These are phyloP conservation scores for Ambrosiella cleistominuta DNA, from an alignment of 2,329 filamentous ascomycete genomes.

Conservation along the genomic window DNA sequence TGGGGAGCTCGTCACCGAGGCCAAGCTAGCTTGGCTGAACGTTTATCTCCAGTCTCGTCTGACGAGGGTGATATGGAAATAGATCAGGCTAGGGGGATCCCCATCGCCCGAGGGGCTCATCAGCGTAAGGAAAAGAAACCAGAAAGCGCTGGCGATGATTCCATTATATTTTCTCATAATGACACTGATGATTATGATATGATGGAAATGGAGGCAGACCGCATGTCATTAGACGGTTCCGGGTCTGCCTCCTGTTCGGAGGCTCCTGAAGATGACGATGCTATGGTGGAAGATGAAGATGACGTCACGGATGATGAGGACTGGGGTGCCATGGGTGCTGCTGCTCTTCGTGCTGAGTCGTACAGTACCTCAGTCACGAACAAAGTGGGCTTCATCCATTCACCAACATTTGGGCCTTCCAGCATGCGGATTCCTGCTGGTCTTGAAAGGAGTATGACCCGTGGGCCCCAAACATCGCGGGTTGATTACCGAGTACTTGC, in stretches of 20 bases:
- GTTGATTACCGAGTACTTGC: slow-evolving; percentile 19
- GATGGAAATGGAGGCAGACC: slow-evolving; percentile 75
- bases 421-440: slow-evolving; percentile 31
- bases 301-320: slow-evolving; percentile 92
- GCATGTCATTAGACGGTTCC: slow-evolving; percentile 71
- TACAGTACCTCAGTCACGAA: slow-evolving; percentile 34
- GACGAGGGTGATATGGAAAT: slow-evolving; percentile 22
- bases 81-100: slow-evolving; percentile 32
- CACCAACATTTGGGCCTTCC: slow-evolving; percentile 32
- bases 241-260: slow-evolving; percentile 61
- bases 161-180: slow-evolving; percentile 59
- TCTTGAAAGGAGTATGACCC: slow-evolving; percentile 31
- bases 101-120: slow-evolving; percentile 29
- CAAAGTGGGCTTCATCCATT: slow-evolving; percentile 23
- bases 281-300: slow-evolving; percentile 54
- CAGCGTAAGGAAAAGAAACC: slow-evolving; percentile 27
- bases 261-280: slow-evolving; percentile 47
- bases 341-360: slow-evolving; percentile 55
- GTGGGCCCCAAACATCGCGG: slow-evolving; percentile 30
- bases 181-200: slow-evolving; percentile 43
- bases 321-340: slow-evolving; percentile 79
- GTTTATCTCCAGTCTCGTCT: slow-evolving; percentile 19
- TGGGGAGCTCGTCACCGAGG: slow-evolving; percentile 75
- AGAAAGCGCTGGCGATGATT: slow-evolving; percentile 47
- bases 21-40: slow-evolving; percentile 31